Conservation (phyloP, 768 basidiomycete species). For the Astraeus odoratus region DNA sequence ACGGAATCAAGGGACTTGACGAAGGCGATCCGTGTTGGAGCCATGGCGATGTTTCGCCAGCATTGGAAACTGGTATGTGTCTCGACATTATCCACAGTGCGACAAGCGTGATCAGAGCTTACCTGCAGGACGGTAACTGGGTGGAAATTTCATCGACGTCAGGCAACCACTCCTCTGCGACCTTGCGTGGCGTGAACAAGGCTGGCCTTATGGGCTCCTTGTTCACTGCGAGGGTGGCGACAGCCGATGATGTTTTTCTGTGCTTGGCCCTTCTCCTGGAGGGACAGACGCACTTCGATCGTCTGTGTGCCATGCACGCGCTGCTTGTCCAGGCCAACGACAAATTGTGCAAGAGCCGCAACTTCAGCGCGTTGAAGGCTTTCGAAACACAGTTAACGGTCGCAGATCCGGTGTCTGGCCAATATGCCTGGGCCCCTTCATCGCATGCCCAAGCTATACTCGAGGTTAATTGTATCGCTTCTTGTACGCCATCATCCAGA, state of each 20-base stretch:
- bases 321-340: constrained; percentile 26
- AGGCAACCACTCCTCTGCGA: constrained; percentile 4
- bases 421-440: constrained; percentile 16
- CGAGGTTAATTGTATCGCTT: constrained; percentile 9
- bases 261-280: constrained; percentile 22
- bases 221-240: constrained; percentile 19
- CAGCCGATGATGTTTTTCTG: constrained; percentile 21
- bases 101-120: too few species aligned
- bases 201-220: constrained; percentile 28
- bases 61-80: constrained; percentile 11
- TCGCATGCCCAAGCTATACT: constrained; percentile 13
- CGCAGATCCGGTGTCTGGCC: constrained; percentile 8
- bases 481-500: background rate
- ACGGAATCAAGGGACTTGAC: constrained; percentile 2
- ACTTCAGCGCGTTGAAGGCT: constrained; percentile 10
- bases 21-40: constrained; percentile 2
- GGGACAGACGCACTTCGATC: constrained; percentile 17
- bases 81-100: background rate
- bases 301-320: constrained; percentile 30
- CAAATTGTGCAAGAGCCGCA: constrained; percentile 24
- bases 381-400: constrained; percentile 15
- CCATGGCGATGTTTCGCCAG: constrained; percentile 7
- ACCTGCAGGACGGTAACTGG: constrained; percentile 13
- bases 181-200: constrained; percentile 19
- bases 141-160: background rate